Evolutionary conservation across 2,329 filamentous ascomycete species (phyloP), one percentile per base, ranked within the genome.

Genomic region (Shiraia sp.): DNA sequence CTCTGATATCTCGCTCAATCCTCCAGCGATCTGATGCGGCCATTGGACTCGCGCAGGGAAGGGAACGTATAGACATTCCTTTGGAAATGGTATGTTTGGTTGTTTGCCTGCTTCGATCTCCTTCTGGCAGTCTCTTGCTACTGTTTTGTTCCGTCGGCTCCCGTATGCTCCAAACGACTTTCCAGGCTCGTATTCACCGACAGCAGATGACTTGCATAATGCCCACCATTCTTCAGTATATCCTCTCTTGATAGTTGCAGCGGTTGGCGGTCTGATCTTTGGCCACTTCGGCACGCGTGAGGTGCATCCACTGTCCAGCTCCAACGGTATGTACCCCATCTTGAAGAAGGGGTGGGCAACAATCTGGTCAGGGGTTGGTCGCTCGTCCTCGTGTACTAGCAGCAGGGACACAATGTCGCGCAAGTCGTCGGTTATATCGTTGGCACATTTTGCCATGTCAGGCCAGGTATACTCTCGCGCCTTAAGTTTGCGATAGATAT

Each of bases 391-490:
- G 43, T 89, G 84, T 51, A 88, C 81, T 16, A 93, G 77, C 72
- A 93, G 82, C 17, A 79, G 81, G 14, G 87, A 85, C 13, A 93
- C 89, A 17, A 92, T 76, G 54, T 90, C 85, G 68, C 90, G 87
- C 39, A 88, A 82, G 62, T 90, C 87, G 40, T 80, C 75, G 45
- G 85, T 90, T 54, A 90, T 88, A 54, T 83, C 82, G 63, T 84
- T 87, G 37, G 80, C 79, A 10, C 81, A 80, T 27, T 79, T 81
- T 40, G 85, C 81, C 17, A 81, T 70, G 43, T 80, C 79, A 10
- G 88, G 88, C 88, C 88, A 92, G 61, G 87, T 85, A 65, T 91
- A 92, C 60, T 90, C 87, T 54, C 86, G 79, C 55, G 86, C 69
- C 79, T 82, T 69, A 76, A 77, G 82, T 52, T 79, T 79, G 58